Percentiles rank a stretch among this genome's conserved stretches.
phyloP scores from a whole-genome alignment of 2,329 filamentous ascomycete species.

The Fusarium poae region DNA sequence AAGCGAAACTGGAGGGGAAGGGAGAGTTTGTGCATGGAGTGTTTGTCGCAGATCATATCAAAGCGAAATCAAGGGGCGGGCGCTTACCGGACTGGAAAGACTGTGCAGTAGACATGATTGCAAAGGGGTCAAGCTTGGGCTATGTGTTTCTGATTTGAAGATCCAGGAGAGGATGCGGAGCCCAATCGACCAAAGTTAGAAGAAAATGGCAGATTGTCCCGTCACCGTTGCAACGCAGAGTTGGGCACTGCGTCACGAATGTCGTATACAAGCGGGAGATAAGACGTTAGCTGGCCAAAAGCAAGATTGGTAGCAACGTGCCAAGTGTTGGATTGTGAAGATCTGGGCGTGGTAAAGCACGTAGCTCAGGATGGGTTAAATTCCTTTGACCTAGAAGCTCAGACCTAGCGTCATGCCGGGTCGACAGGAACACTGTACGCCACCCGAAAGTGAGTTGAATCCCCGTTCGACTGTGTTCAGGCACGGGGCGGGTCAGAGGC shows the following conservation, averaged over 20 bases:
- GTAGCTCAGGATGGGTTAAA: slow-evolving; percentile 50
- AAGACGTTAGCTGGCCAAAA: slow-evolving; percentile 19
- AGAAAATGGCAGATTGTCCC: slow-evolving; percentile 31
- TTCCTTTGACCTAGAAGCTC: slow-evolving; percentile 48
- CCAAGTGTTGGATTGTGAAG: slow-evolving; percentile 34
- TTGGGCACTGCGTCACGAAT: slow-evolving; percentile 35
- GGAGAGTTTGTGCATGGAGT: slow-evolving; percentile 35
- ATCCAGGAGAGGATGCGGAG: slow-evolving; percentile 44
- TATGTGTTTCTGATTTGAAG: slow-evolving; percentile 46
- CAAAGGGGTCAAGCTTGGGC: slow-evolving; percentile 44
- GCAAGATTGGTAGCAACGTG: slow-evolving; percentile 17
- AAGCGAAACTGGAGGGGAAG: slow-evolving; percentile 39
- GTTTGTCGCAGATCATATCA: slow-evolving; percentile 48
- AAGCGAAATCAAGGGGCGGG: slow-evolving; percentile 50
- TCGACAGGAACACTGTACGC: slow-evolving; percentile 43
- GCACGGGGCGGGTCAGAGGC: slow-evolving; percentile 44
- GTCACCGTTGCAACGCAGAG: slow-evolving; percentile 36
- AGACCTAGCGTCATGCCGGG: slow-evolving; percentile 52
- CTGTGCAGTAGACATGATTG: slow-evolving; percentile 49
- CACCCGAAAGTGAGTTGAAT: slow-evolving; percentile 42
- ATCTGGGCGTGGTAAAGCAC: slow-evolving; percentile 40
- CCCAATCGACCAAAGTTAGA: slow-evolving; percentile 32
- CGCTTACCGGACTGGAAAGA: slow-evolving; percentile 49
- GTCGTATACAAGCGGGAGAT: slow-evolving; percentile 22
- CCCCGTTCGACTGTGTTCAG: slow-evolving; percentile 41